A percentile compares a stretch with the other conserved stretches of the same genome.
phyloP scores from a whole-genome alignment of 352 stramenopile species.

The Elongisporangium anandrum region DNA sequence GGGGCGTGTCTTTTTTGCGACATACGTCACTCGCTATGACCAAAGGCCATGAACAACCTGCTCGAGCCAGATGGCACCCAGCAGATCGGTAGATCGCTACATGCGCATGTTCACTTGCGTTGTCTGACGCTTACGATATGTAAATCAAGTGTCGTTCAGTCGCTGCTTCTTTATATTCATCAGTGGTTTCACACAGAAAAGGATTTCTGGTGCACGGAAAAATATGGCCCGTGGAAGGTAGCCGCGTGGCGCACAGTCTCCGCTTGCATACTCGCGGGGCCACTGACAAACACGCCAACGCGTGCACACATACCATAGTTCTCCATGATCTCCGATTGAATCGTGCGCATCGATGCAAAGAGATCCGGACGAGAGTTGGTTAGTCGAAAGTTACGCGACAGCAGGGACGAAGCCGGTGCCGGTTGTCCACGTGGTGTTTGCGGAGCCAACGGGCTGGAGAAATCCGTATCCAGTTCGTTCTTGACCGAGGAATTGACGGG shows the following conservation, averaged over 20 bases:
- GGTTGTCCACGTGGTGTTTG: constrained; percentile 30
- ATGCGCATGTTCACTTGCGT: too few species aligned
- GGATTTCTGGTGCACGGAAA: constrained; percentile 40
- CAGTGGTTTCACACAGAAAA: constrained; percentile 31
- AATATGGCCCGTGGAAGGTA: constrained; percentile 24
- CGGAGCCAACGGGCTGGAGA: constrained; percentile 25
- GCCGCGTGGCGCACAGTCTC: constrained; percentile 23
- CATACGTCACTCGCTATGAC: too few species aligned
- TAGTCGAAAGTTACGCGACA: constrained; percentile 29
- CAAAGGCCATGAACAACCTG: too few species aligned
- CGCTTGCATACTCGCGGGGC: constrained; percentile 29
- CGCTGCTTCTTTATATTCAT: too few species aligned
- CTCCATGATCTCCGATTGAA: constrained; percentile 47
- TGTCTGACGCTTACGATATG: too few species aligned
- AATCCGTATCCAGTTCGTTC: constrained; percentile 32
- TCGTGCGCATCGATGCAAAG: constrained; percentile 15
- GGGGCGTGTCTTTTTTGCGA: too few species aligned
- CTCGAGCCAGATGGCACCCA: too few species aligned
- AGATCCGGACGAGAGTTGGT: constrained; percentile 39
- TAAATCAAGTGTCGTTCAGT: too few species aligned
- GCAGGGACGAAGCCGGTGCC: constrained; percentile 18
- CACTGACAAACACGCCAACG: constrained; percentile 42
- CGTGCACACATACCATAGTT: constrained; percentile 37
- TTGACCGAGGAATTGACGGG: constrained; percentile 19
- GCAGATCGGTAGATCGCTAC: too few species aligned